A percentile compares a stretch with the other conserved stretches of the same genome.
Conservation (phyloP, 768 basidiomycete species). For the Cyclocybe aegerita region DNA sequence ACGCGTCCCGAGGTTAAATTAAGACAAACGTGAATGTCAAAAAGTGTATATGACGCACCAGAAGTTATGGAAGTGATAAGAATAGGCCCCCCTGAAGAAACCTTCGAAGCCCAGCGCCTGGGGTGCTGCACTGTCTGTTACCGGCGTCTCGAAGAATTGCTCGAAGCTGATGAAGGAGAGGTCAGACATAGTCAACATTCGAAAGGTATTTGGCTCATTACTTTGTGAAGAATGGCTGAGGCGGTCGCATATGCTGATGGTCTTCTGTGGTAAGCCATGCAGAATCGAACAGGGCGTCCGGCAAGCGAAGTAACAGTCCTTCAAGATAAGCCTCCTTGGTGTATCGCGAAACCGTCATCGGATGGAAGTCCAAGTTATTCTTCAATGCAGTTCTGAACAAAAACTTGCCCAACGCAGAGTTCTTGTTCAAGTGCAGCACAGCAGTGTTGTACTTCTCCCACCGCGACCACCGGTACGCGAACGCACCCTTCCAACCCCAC, state of each 20-base stretch:
- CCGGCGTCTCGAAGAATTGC: conserved; percentile 86
- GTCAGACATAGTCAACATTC: conserved; percentile 6
- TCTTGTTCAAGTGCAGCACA: conserved; percentile 90
- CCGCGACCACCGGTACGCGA: conserved; percentile 95
- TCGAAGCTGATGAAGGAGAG: conserved; percentile 56
- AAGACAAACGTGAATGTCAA: background rate
- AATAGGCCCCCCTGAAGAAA: conserved; percentile 95
- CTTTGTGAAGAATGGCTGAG: conserved; percentile 93
- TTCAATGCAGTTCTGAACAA: conserved; percentile 92
- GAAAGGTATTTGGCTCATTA: conserved; percentile 30
- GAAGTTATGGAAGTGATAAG: conserved; percentile 95
- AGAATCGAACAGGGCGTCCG: conserved; percentile 95
- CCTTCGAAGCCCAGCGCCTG: conserved; percentile 89
- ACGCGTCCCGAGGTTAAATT: background rate
- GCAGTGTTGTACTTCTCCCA: conserved; percentile 95
- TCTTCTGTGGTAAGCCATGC: conserved; percentile 95
- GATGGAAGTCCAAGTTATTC: conserved; percentile 95
- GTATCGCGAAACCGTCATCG: conserved; percentile 92
- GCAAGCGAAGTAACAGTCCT: conserved; percentile 79
- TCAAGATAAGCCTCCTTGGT: conserved; percentile 87
- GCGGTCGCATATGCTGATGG: conserved; percentile 89
- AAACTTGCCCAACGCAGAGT: conserved; percentile 89
- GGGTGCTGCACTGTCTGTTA: conserved; percentile 73
- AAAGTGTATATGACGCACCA: conserved; percentile 50
- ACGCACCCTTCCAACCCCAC: conserved; percentile 96